Base-by-base conservation (phyloP, 768 basidiomycete genomes). In the Suillus ampliporus region DNA sequence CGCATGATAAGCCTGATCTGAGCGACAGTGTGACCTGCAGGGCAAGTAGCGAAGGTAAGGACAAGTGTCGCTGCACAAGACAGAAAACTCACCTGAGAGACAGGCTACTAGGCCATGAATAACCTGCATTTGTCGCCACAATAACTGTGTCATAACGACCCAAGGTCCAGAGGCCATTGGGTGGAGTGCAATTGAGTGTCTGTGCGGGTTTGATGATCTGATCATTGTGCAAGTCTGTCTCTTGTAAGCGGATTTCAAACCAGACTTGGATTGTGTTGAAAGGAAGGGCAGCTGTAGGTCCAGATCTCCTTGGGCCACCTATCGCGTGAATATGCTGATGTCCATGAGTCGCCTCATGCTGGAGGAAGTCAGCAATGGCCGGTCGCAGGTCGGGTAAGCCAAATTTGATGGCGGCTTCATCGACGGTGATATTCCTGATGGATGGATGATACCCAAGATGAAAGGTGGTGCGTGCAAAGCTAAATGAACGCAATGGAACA, bases 381-480 rank as follows among this genome's bases (percentile, higher is more conserved):
- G 69, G 50, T 13, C 61, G 64, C n/a, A 77, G 69, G 62, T 76
- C 74, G 2, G 64, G 67, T 14, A 78, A 51, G 15, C 58, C 38
- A 60, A 71, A 77, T 28, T 61, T 48, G 5, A 15, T 13, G 1
- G 72, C 67, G n/a, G 64, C 71, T 35, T 70, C 64, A 35, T 74
- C 65, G 34, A 78, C 57, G 8, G 64, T 38, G 21, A 74, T 68
- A 23, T 53, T 34, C 35, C 60, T 58, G 31, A 65, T 63, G 28
- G 37, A 48, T 23, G 76, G 72, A 50, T 67, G 64, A 17, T 68
- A 64, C 6, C 65, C 62, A 9, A 78, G 61, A 62, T 73, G 70
- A 62, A 75, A 68, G 5, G 69, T 70, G 13, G 67, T 64, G 2
- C 56, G 56, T 9, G 51, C 19, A 28, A 48, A 59, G 34, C 56